These are phyloP conservation scores for Scheffersomyces lignosus DNA, from an alignment of 805 yeast genomes.

Conservation along the genomic window DNA sequence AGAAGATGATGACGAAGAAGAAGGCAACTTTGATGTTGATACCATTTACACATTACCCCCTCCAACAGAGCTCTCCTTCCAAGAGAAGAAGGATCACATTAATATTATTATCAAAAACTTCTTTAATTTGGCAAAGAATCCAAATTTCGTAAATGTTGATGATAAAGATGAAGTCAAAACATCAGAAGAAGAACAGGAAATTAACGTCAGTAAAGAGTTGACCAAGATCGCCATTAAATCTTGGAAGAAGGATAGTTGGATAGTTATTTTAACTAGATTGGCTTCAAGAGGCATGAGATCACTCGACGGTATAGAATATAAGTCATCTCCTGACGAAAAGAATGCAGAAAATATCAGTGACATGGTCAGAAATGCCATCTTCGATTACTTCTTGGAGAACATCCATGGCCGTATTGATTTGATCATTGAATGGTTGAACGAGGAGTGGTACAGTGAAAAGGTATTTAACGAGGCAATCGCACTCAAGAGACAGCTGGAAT, in stretches of 20 bases:
- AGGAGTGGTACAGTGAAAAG: constrained; percentile 81
- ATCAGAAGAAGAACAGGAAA: constrained; percentile 19
- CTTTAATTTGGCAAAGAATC: constrained; percentile 45
- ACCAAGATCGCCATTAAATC: constrained; percentile 52
- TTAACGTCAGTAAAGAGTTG: constrained; percentile 49
- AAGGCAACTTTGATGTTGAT: constrained; percentile 37
- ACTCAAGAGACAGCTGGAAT: constrained; percentile 17
- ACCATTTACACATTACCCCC: constrained; percentile 54
- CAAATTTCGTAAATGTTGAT: constrained; percentile 9
- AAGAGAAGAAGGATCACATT: constrained; percentile 59
- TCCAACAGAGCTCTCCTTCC: constrained; percentile 52
- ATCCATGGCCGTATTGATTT: constrained; percentile 71
- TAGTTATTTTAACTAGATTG: constrained; percentile 67
- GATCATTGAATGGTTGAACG: constrained; percentile 89
- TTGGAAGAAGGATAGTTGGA: constrained; percentile 72
- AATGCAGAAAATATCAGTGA: constrained; percentile 49
- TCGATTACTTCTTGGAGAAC: constrained; percentile 70
- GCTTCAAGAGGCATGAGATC: constrained; percentile 75
- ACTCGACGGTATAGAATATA: constrained; percentile 16
- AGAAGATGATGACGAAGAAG: constrained; percentile 12
- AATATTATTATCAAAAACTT: constrained; percentile 59
- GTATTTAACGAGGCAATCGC: constrained; percentile 35
- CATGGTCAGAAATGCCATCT: constrained; percentile 66
- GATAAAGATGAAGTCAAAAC: constrained; percentile 12
- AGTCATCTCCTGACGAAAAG: constrained; percentile 24